Conservation (phyloP, 257 asterid genomes). For the Ilex aquifolium region DNA sequence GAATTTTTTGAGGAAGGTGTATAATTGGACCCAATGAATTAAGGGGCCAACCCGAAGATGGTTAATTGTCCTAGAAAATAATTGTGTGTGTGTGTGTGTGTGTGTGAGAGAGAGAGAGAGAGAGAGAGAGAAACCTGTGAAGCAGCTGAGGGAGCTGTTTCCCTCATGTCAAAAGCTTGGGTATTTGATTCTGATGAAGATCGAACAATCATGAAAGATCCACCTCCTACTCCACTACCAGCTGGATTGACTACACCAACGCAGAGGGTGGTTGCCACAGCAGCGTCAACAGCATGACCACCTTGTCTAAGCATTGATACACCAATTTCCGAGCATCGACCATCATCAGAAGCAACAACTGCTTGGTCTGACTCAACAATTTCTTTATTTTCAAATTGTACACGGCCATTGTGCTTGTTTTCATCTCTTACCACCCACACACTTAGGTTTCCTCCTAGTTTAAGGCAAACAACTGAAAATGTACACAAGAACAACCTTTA, state of each 20-base stretch:
- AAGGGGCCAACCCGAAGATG: not conserved
- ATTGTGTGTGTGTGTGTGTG: no score
- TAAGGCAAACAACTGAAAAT: constrained; percentile 18
- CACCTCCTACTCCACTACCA: constrained; percentile 90
- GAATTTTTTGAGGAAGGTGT: no score
- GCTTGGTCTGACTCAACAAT: constrained; percentile 50
- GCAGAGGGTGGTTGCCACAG: constrained; percentile 75
- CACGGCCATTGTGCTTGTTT: constrained; percentile 9
- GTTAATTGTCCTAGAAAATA: not conserved
- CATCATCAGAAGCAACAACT: constrained; percentile 82
- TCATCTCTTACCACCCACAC: constrained; percentile 13
- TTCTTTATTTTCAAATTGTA: constrained; percentile 19
- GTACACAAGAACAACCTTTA: not conserved
- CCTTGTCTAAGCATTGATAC: constrained; percentile 47
- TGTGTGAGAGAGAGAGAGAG: not conserved
- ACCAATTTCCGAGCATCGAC: constrained; percentile 79
- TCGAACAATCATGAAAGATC: constrained; percentile 75
- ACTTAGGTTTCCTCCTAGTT: constrained; percentile 14
- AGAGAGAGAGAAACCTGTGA: constrained; percentile 41
- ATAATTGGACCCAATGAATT: no score
- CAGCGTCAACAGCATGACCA: constrained; percentile 92
- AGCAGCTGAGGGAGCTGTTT: constrained; percentile 84
- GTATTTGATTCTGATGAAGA: constrained; percentile 41
- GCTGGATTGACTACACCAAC: constrained; percentile 71
- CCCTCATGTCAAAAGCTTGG: constrained; percentile 76